Conservation (phyloP, 306 rosid species). For the Cucurbita maxima region DNA sequence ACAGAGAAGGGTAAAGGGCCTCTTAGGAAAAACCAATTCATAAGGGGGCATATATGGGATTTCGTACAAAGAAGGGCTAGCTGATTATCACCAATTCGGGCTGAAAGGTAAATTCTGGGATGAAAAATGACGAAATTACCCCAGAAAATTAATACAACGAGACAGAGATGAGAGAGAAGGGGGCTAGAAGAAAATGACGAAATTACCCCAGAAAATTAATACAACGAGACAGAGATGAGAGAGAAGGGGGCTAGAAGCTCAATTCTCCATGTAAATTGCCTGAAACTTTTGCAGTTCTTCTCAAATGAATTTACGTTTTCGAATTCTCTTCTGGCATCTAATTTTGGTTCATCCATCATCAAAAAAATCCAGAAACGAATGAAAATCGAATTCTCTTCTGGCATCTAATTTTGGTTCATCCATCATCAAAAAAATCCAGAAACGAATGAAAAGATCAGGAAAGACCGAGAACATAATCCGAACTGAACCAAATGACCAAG, state of each 20-base stretch:
- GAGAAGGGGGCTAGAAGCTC: not conserved
- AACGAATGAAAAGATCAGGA: not conserved
- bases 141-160: slow-evolving; percentile 6
- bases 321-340: not conserved
- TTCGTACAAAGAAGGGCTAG: not conserved
- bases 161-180: not conserved
- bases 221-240: not conserved
- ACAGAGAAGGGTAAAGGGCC: not conserved
- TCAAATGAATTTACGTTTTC: not conserved
- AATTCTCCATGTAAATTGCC: not conserved
- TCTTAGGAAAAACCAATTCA: not conserved
- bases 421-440: not conserved
- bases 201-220: slow-evolving; percentile 19
- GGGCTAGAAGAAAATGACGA: slow-evolving; percentile 19
- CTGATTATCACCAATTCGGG: slow-evolving; percentile 5
- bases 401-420: not conserved
- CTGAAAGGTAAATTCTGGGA: not conserved
- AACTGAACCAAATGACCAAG: not conserved
- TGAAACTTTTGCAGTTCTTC: not conserved
- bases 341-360: not conserved
- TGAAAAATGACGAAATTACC: slow-evolving; percentile 33
- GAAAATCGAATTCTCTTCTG: not conserved
- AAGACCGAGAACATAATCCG: not conserved
- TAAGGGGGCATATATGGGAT: not conserved
- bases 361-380: not conserved